Evolutionary conservation across 345 rosid genomes (phyloP).

Genomic region (Firmiana major): DNA sequence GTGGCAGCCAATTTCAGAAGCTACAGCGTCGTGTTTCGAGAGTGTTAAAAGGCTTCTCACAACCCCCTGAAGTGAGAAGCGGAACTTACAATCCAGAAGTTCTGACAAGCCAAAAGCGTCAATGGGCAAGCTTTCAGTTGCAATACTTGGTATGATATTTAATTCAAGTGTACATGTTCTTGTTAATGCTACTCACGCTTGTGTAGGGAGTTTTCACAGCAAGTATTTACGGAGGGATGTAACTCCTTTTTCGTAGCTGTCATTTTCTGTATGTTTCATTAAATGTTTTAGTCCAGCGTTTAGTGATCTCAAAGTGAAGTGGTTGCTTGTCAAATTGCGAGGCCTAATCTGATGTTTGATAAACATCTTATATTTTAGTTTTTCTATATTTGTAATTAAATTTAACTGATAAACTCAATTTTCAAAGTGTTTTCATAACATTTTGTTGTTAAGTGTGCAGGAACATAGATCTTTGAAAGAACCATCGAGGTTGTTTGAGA

Average conservation of each 20-base stretch:
- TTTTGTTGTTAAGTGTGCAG: slow-evolving; percentile 40
- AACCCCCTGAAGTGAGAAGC: slow-evolving; percentile 52
- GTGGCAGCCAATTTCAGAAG: slow-evolving; percentile 66
- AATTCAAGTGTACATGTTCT: slow-evolving; percentile 13
- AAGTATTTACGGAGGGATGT: neutral
- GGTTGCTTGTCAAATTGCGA: neutral
- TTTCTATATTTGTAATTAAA: neutral
- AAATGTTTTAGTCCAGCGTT: neutral
- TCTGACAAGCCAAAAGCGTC: slow-evolving; percentile 93
- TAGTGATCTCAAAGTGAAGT: neutral
- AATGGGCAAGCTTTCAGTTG: slow-evolving; percentile 82
- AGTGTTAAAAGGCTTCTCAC: slow-evolving; percentile 66
- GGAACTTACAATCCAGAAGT: slow-evolving; percentile 80
- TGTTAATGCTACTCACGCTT: neutral
- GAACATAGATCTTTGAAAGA: slow-evolving; percentile 76
- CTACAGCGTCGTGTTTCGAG: slow-evolving; percentile 62
- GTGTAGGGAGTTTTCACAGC: neutral
- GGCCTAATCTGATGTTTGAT: neutral
- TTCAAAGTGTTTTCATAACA: neutral
- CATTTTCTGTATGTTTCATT: neutral
- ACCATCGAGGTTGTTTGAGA: slow-evolving; percentile 86
- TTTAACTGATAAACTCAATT: neutral
- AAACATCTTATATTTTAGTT: neutral
- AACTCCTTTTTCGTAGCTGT: neutral
- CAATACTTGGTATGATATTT: slow-evolving; percentile 68